Percentiles rank a stretch among this genome's conserved stretches.
phyloP scores from a whole-genome alignment of 176 grass and related monocot genomes.

The bread wheat (Triticum aestivum) region IWGSC_CS_RefSeq_v2.1 NC_057794.1:133630177-133630676 shows the following conservation, averaged over 20 bases:
- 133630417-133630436: conserved; percentile 23
- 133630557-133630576: conserved; percentile 24
- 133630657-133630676: too few species aligned
- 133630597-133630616: not conserved
- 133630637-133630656: too few species aligned
- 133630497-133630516: conserved; percentile 34
- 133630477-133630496: conserved; percentile 35
- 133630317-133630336: conserved; percentile 23
- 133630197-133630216: not conserved
- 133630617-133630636: too few species aligned
- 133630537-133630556: not conserved
- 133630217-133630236: not conserved
- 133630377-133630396: conserved; percentile 17
- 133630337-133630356: not conserved
- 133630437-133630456: not conserved
- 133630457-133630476: conserved; percentile 22
- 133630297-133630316: not conserved
- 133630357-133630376: not conserved
- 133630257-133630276: not conserved
- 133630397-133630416: conserved; percentile 56
- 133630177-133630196: conserved; percentile 41
- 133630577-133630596: conserved; percentile 3
- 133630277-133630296: not conserved
- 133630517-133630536: conserved; percentile 10
- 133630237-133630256: conserved; percentile 33